Evolutionary conservation across 768 basidiomycete genomes (phyloP), one percentile per base, ranked within the genome.

Genomic region (Lentinula sp.): DNA sequence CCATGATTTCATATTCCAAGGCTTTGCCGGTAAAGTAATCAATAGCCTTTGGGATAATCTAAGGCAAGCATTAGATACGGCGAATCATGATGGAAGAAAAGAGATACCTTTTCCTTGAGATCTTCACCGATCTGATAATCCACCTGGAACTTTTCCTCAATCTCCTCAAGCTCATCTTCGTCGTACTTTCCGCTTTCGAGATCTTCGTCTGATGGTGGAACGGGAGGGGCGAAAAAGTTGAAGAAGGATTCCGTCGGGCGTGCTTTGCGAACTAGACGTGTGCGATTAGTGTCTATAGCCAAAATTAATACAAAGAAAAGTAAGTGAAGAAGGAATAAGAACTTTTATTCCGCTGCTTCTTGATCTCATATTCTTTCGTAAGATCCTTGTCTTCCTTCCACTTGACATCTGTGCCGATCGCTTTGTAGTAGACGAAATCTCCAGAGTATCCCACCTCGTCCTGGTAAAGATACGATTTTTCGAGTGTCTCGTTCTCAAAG

Each of bases 291-390:
- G 70, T 88, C 91, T 92, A 18, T 15, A 37, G 56, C 51, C 34
- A 43, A 11, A 60, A 50, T 61, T 45, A 61, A 34, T 18, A n/a
- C 31, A 6, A 53, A 34, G 32, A 46, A 40, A 45, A 59, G 59
- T 42, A 16, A 32, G 42, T 23, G 48, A 11, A 51, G 54, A 55
- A 34, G 9, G 58, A 43, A 32, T 28, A 76, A 84, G 60, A 68
- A 97, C 95, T 95, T 84, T 98, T 99, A 79, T 99, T 99, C 69
- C 96, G 81, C 77, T 98, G 96, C 81, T 97, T 98, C 84, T 96
- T 97, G 74, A 98, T 95, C 79, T 98, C 96, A 68, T 93, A 91
- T 77, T 92, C 91, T 78, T 94, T 93, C 56, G 96, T 99, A 61
- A 99, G 81, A 76, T 99, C 93, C 78, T 97, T 95, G 67, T 96